These are phyloP conservation scores for Diplodia corticola DNA, from an alignment of 2,329 filamentous ascomycete species.

Conservation along the genomic window DNA sequence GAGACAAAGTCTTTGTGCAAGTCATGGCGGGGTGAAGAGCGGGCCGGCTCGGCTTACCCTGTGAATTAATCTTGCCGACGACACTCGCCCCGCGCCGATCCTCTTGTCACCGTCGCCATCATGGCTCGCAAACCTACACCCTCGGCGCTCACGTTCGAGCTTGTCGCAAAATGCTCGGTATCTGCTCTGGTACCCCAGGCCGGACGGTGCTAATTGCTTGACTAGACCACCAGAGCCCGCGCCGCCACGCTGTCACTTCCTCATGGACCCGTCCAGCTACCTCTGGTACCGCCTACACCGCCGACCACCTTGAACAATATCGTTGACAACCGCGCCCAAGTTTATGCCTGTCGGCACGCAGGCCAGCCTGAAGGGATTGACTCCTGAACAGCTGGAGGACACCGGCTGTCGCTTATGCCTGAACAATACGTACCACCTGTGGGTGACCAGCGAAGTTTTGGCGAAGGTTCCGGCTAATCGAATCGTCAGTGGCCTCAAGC, in stretches of 20 bases:
- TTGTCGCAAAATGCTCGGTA: conserved; percentile 43
- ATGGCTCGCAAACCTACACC: conserved; percentile 39
- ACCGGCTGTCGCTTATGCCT: conserved; percentile 88
- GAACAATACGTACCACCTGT: conserved; percentile 96
- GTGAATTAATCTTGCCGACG: not conserved
- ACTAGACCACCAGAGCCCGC: conserved; percentile 87
- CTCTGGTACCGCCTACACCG: conserved; percentile 60
- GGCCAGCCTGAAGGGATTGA: conserved; percentile 90
- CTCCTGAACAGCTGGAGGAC: conserved; percentile 85
- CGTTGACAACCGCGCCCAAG: not conserved
- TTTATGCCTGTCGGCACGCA: conserved; percentile 99
- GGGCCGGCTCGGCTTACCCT: not conserved
- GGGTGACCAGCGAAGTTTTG: conserved; percentile 23
- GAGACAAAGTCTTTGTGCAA: not conserved
- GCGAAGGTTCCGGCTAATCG: not conserved
- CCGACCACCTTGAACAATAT: conserved; percentile 56
- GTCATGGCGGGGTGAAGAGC: not conserved
- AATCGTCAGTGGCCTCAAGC: conserved; percentile 71
- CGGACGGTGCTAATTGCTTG: conserved; percentile 18
- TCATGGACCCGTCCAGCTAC: conserved; percentile 65
- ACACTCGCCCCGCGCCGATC: conserved; percentile 1
- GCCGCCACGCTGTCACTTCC: conserved; percentile 85
- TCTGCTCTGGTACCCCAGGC: not conserved
- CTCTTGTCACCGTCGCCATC: not conserved
- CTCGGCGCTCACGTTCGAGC: conserved; percentile 41